A percentile compares a stretch with the other conserved stretches of the same genome.
These are phyloP conservation scores for Trichothecium roseum DNA, from an alignment of 2,329 filamentous ascomycete species.

Conservation along the genomic window DNA sequence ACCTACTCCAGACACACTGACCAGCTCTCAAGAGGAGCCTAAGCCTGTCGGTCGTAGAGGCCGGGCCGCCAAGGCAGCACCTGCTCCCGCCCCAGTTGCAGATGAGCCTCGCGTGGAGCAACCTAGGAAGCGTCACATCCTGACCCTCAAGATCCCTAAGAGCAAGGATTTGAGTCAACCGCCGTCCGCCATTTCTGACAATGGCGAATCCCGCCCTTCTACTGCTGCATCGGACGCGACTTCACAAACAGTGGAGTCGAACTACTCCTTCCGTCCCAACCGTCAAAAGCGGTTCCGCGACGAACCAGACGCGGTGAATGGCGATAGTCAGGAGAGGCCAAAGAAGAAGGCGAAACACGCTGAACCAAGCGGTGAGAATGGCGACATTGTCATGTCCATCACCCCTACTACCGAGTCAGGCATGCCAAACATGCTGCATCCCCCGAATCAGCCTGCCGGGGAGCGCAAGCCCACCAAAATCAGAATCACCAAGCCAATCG, in stretches of 20 bases:
- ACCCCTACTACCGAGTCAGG: neutral
- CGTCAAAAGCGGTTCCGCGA: conserved; percentile 43
- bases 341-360: conserved; percentile 23
- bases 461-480: conserved; percentile 25
- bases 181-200: conserved; percentile 23
- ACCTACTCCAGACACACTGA: no score
- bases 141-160: conserved; percentile 29
- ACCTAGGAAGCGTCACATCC: conserved; percentile 18
- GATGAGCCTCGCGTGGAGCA: conserved; percentile 12
- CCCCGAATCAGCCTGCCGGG: neutral
- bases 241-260: conserved; percentile 36
- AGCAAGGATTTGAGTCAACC: conserved; percentile 27
- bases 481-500: conserved; percentile 20
- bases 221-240: conserved; percentile 43
- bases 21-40: conserved; percentile 1
- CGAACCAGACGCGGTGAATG: conserved; percentile 32
- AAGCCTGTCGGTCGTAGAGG: conserved; percentile 2
- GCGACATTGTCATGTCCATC: conserved; percentile 2
- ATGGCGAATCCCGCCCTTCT: conserved; percentile 38
- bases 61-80: neutral
- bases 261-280: conserved; percentile 44
- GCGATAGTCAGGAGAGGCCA: conserved; percentile 21
- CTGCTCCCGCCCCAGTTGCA: conserved; percentile 4
- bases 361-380: conserved; percentile 3
- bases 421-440: neutral